Base-by-base conservation (phyloP, 192 early-diverging fungal species). In the Coemansia sp. region DNA sequence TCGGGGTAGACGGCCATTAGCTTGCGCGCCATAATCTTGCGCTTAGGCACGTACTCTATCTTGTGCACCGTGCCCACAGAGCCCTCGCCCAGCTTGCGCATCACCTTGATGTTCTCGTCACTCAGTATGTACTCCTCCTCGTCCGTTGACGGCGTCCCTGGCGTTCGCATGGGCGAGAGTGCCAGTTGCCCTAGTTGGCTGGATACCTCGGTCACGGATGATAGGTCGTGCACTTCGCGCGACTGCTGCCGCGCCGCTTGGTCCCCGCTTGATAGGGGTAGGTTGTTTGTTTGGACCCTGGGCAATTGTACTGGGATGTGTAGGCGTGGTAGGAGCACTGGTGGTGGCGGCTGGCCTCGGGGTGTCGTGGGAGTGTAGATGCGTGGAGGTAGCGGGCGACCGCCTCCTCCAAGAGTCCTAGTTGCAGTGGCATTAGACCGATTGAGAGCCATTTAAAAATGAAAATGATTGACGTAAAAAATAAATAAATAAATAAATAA, bases 61-160 rank as follows among this genome's bases (percentile, higher is more conserved):
- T 93, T 92, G 35, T 89, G 83, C 26, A 99, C 97, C 1, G 95
- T 95, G 11, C 96, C 96, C 43, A 94, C 94, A 26, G 91, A 91
- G 3, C 97, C 97, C 34, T 95, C 92, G 42, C 97, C 97, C 37
- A 99, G 79, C 66, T 93, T 90, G 16, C 84, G 68, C 45, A 92
- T 68, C 9, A 89, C 84, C 31, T 86, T 77, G 61, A 98, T 86
- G 73, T 95, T 94, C 71, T 88, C 86, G 51, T 86, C 67, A 18
- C 65, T 57, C 70, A 85, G 35, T 31, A 50, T 60, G 48, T 71
- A 73, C 66, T 83, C 78, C 34, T 73, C 77, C 61, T 69, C 67
- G 21, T 65, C 51, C 51, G 10, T 28, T 7, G 51, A 14, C 20
- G 56, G 18, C 3, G 26, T 36, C 0, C 56, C 20, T 1, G 56